Evolutionary conservation across 2,329 filamentous ascomycete genomes (phyloP).

Genomic region (Bimuria novae-zelandiae): DNA sequence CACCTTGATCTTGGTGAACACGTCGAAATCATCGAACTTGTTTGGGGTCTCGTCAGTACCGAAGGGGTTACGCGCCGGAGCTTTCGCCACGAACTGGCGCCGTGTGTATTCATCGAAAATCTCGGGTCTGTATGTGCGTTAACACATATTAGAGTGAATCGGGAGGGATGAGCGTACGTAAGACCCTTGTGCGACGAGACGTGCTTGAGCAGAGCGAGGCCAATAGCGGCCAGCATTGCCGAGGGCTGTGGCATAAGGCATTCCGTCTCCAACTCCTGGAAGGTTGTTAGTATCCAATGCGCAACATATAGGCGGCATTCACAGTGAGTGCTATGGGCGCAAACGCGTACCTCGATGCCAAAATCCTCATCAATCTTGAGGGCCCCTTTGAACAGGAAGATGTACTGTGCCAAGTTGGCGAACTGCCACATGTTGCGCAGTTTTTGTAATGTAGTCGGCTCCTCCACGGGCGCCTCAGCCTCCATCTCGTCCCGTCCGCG

Average conservation of each 20-base stretch:
- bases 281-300: constrained; percentile 31
- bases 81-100: constrained; percentile 84
- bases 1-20: constrained; percentile 79
- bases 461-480: constrained; percentile 52
- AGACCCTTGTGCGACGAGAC: constrained; percentile 92
- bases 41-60: constrained; percentile 73
- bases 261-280: constrained; percentile 83
- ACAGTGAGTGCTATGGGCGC: constrained; percentile 21
- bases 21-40: constrained; percentile 80
- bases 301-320: constrained; percentile 16
- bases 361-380: constrained; percentile 89
- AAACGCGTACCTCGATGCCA: constrained; percentile 76
- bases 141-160: constrained; percentile 14
- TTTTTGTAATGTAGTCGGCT: constrained; percentile 58
- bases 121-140: constrained; percentile 64
- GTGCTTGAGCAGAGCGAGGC: constrained; percentile 85
- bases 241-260: constrained; percentile 79
- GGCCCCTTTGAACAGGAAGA: constrained; percentile 84
- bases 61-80: constrained; percentile 80
- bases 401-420: constrained; percentile 90
- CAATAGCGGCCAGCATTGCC: constrained; percentile 76
- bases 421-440: constrained; percentile 96
- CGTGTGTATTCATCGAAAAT: constrained; percentile 93
- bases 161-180: constrained; percentile 65
- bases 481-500: constrained; percentile 58